Conservation (phyloP, 2,329 filamentous ascomycete species). For the Sclerotinia minor region DNA sequence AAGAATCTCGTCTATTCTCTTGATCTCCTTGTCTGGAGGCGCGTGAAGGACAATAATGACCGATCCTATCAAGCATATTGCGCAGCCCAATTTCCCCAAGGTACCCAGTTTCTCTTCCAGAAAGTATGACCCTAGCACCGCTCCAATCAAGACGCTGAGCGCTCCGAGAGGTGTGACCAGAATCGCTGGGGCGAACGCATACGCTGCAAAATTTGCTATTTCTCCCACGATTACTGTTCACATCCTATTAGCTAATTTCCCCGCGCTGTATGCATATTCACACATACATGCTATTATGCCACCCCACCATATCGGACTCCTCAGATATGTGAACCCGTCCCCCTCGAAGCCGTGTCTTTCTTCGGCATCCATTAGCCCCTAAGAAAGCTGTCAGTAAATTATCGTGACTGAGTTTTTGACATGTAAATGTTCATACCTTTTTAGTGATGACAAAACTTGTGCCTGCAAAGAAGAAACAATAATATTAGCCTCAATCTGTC, state of each 20-base stretch:
- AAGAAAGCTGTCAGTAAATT: conserved; percentile 26
- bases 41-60: conserved; percentile 98
- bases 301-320: conserved; percentile 96
- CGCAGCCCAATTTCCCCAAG: conserved; percentile 90
- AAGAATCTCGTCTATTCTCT: conserved; percentile 89
- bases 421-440: conserved; percentile 62
- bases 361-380: conserved; percentile 89
- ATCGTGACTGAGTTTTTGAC: background rate
- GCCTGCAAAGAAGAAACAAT: conserved; percentile 52
- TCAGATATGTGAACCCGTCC: conserved; percentile 91
- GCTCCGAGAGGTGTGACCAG: conserved; percentile 93
- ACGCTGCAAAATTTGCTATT: conserved; percentile 95
- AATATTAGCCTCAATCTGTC: conserved; percentile 13
- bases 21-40: conserved; percentile 86
- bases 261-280: conserved; percentile 23
- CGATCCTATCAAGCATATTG: conserved; percentile 91
- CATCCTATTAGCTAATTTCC: conserved; percentile 35
- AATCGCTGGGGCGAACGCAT: conserved; percentile 98
- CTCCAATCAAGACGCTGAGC: conserved; percentile 90
- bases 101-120: conserved; percentile 86
- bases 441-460: conserved; percentile 99
- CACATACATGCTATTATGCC: conserved; percentile 82
- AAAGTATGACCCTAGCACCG: conserved; percentile 93
- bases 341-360: conserved; percentile 94
- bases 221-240: conserved; percentile 82